These are phyloP conservation scores for Maudiozyma pseudohumilis DNA, from an alignment of 805 yeast genomes.

Conservation along the genomic window DNA sequence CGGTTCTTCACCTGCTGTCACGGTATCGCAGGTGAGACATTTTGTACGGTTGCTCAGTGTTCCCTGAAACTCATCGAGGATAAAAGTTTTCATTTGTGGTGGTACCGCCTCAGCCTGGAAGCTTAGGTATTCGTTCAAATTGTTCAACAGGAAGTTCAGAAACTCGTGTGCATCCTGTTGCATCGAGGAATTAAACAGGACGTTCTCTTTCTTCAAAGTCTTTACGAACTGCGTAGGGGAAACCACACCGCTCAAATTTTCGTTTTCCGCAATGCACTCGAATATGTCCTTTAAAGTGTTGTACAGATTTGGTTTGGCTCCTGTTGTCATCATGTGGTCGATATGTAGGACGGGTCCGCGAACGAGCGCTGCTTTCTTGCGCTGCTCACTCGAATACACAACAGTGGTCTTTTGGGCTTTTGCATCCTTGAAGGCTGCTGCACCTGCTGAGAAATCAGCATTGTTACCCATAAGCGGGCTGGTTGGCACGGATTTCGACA, in stretches of 20 bases:
- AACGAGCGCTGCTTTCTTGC: conserved; percentile 68
- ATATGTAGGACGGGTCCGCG: conserved; percentile 78
- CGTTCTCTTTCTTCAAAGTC: conserved; percentile 71
- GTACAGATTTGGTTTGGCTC: conserved; percentile 38
- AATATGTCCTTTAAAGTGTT: conserved; percentile 75
- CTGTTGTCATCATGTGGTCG: conserved; percentile 45
- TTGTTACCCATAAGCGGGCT: background rate
- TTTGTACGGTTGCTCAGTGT: conserved; percentile 75
- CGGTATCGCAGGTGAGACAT: conserved; percentile 80
- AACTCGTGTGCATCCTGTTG: conserved; percentile 99
- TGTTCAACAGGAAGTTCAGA: conserved; percentile 76
- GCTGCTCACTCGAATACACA: conserved; percentile 46
- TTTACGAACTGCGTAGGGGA: conserved; percentile 70
- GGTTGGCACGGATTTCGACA: background rate
- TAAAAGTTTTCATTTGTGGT: conserved; percentile 32
- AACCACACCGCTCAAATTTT: conserved; percentile 65
- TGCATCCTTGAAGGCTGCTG: background rate
- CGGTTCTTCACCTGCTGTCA: conserved; percentile 72
- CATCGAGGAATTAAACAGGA: conserved; percentile 79
- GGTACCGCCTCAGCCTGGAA: conserved; percentile 1
- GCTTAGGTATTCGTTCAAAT: conserved; percentile 38
- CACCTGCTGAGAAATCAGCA: background rate
- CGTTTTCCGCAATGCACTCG: conserved; percentile 70
- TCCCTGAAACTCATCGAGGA: conserved; percentile 76
- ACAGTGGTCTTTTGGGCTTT: background rate